Conservation (phyloP, 75 land plant species). For the Selaginella moellendorffii region DNA sequence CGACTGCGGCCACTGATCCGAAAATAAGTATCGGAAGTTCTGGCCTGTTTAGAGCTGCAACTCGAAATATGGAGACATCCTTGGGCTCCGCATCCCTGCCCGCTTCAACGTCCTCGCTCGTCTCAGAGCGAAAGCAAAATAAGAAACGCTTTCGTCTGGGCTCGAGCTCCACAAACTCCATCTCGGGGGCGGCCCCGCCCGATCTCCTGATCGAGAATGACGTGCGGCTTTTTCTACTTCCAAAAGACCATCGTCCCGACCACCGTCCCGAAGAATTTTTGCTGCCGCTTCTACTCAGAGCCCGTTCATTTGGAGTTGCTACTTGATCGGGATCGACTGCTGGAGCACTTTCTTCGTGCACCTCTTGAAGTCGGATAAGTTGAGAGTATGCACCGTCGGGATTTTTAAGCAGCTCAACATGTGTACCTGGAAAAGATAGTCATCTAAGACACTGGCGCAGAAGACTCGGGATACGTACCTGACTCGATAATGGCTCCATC, state of each 20-base stretch:
- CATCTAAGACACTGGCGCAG: not conserved
- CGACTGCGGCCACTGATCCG: not conserved
- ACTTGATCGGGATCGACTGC: not conserved
- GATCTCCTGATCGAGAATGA: not conserved
- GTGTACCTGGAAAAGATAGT: conserved; percentile 40
- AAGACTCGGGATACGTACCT: conserved; percentile 11
- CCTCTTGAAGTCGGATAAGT: conserved; percentile 54
- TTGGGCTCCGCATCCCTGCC: conserved; percentile 5
- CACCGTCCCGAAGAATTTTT: conserved; percentile 3
- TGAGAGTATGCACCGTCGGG: conserved; percentile 56
- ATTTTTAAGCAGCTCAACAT: conserved; percentile 39
- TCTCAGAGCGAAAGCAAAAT: conserved; percentile 12
- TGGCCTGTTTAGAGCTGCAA: conserved; percentile 53
- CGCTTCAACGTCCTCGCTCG: not conserved
- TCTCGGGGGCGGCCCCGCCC: not conserved
- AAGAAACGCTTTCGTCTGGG: conserved; percentile 2
- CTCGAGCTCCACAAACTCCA: not conserved
- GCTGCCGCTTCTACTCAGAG: not conserved
- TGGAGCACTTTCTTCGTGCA: conserved; percentile 16
- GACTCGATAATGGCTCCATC: conserved; percentile 45
- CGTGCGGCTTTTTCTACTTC: not conserved
- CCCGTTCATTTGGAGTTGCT: not conserved
- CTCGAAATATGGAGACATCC: conserved; percentile 24
- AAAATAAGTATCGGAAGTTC: conserved; percentile 36
- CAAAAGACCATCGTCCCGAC: not conserved